phyloP scores from a whole-genome alignment of 139 green algal genomes.

The Chlamydomonas eustigma region DNA sequence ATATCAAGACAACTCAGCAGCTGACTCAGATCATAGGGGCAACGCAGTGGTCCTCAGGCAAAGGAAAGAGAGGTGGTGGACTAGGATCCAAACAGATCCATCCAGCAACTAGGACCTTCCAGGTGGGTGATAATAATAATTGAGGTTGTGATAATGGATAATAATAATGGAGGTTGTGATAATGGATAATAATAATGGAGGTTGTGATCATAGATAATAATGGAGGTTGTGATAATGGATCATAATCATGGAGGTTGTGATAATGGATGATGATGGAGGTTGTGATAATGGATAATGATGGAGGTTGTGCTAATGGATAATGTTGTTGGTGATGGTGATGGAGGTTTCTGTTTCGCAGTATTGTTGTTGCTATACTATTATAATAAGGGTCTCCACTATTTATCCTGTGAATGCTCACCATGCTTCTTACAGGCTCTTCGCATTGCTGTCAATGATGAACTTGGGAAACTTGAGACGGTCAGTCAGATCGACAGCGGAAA shows the following conservation, averaged over 20 bases:
- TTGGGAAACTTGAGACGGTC: slow-evolving; percentile 55
- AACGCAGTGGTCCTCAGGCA: slow-evolving; percentile 14
- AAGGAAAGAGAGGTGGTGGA: slow-evolving; percentile 26
- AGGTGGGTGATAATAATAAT: slow-evolving; percentile 37
- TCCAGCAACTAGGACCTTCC: slow-evolving; percentile 88
- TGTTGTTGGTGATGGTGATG: not conserved
- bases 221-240: not conserved
- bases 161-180: not conserved
- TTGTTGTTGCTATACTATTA: too few relatives aligned
- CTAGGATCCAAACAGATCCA: slow-evolving; percentile 61
- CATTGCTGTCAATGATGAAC: slow-evolving; percentile 96
- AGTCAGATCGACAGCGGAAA: not conserved
- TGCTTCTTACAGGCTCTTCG: slow-evolving; percentile 77
- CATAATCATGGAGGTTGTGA: not conserved
- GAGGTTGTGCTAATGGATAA: not conserved
- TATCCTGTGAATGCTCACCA: too few relatives aligned
- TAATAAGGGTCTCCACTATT: too few relatives aligned
- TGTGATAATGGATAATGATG: not conserved
- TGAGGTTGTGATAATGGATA: not conserved
- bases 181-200: not conserved
- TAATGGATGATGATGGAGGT: too few relatives aligned
- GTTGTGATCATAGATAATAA: too few relatives aligned
- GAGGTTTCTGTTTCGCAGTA: too few relatives aligned
- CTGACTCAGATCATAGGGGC: slow-evolving; percentile 59
- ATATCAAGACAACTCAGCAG: slow-evolving; percentile 72